Base-by-base conservation (phyloP, 2,329 filamentous ascomycete species). In the Aspergillus tubingensis region DNA sequence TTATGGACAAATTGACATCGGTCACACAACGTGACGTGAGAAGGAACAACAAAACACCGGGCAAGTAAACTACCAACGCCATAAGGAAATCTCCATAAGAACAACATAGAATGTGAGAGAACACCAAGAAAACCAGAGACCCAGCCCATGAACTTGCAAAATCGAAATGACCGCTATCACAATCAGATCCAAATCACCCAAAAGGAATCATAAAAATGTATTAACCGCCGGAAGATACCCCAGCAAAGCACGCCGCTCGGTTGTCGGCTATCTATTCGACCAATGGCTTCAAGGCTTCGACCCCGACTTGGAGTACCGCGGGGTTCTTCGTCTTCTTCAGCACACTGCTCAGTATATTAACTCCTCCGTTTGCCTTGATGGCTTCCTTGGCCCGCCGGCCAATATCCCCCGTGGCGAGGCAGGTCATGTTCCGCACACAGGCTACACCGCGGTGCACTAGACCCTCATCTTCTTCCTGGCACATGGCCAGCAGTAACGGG, bases 401-500 rank as follows among this genome's bases (percentile, higher is more conserved):
- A 0, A 86, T 81, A 13, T 88, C 85, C 1, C 86, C 90, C 7
- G 89, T 86, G 3, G 85, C 85, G 10, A 70, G 57, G 61, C 81
- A 81, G 5, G 91, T 81, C 71, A 97, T 80, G 72, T 96, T 96
- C 63, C 86, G 82, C 15, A 95, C 74, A 59, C 88, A 86, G 25
- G 94, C 91, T 1, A 90, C 85, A 0, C 92, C 95, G 7, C 95
- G 81, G 72, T 87, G 83, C 59, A 79, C 72, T 8, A 82, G 70
- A 7, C 76, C 74, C 13, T 79, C 73, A 5, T 90, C 85, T 27
- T 83, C 82, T 65, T 96, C 92, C 15, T 81, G 80, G 70, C 92
- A 96, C 71, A 98, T 77, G 0, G 83, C 86, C n/a, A 99, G 76
- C n/a, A 98, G 69, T n/a, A 91, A 86, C 62, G 87, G 83, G 3